Conservation (phyloP, 1,139 yeast genomes). For the Scheffersomyces parashehatae region DNA sequence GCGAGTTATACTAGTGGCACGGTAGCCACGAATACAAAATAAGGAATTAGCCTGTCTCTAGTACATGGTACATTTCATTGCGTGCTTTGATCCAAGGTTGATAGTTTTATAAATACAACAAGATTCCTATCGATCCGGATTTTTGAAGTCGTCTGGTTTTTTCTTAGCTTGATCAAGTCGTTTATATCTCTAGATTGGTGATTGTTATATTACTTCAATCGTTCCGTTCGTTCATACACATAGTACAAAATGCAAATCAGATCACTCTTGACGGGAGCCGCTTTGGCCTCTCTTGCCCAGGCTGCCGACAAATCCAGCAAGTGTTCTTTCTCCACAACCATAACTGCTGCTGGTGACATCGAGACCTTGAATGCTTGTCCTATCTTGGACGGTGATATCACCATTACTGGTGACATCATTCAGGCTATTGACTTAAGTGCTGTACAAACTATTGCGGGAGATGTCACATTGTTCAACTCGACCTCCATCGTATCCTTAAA, state of each 20-base stretch:
- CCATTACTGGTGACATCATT: conserved; percentile 40
- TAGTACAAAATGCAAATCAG: conserved; percentile 11
- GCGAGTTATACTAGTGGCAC: too few relatives aligned
- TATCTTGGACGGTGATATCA: conserved; percentile 42
- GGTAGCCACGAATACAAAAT: too few relatives aligned
- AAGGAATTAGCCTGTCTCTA: too few relatives aligned
- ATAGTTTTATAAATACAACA: too few relatives aligned
- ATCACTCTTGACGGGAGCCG: conserved; percentile 13
- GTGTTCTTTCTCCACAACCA: conserved; percentile 44
- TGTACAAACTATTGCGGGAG: conserved; percentile 37
- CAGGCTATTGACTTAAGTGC: conserved; percentile 34
- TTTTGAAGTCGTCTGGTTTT: too few relatives aligned
- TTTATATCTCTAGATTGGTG: too few relatives aligned
- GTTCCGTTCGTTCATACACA: not conserved
- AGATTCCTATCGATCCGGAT: too few relatives aligned
- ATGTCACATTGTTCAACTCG: conserved; percentile 39
- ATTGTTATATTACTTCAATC: not conserved
- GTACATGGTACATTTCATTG: too few relatives aligned
- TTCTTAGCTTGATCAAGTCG: too few relatives aligned
- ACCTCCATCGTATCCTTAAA: conserved; percentile 40
- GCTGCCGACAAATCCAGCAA: conserved; percentile 13
- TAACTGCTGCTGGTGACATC: conserved; percentile 40
- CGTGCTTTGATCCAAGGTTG: too few relatives aligned
- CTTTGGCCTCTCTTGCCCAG: conserved; percentile 15
- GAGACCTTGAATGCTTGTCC: conserved; percentile 39